phyloP scores from a whole-genome alignment of 176 grass and related monocot species.

The Avena sativa region DNA sequence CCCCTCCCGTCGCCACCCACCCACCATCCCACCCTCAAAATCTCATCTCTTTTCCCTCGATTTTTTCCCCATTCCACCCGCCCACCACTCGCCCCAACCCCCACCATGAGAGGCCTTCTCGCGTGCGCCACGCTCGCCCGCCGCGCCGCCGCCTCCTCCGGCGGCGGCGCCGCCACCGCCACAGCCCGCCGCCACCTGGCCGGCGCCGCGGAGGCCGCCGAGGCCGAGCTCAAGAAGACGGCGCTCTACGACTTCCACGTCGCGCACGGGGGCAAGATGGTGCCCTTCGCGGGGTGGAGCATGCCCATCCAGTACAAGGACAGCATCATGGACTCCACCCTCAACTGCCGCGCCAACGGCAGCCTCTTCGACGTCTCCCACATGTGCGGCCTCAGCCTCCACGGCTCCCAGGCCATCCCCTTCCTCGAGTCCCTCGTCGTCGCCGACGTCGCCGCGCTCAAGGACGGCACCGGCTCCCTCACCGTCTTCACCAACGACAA shows the following conservation, averaged over 20 bases:
- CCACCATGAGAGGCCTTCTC: constrained; percentile 74
- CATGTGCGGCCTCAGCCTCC: constrained; percentile 92
- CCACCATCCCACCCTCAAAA: constrained; percentile 31
- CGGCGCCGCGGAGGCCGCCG: constrained; percentile 60
- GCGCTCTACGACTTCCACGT: constrained; percentile 95
- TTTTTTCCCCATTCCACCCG: neutral
- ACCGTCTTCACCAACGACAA: constrained; percentile 90
- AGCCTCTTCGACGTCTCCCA: constrained; percentile 97
- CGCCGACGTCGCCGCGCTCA: constrained; percentile 74
- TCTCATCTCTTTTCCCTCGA: neutral
- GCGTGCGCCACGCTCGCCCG: constrained; percentile 64
- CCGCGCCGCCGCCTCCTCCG: constrained; percentile 40
- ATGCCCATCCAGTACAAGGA: constrained; percentile 99
- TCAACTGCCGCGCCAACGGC: constrained; percentile 86
- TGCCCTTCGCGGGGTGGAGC: constrained; percentile 96
- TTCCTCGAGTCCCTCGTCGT: constrained; percentile 95
- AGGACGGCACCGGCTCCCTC: constrained; percentile 73
- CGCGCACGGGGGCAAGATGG: constrained; percentile 89
- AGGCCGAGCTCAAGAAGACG: constrained; percentile 92
- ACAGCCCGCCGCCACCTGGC: constrained; percentile 57
- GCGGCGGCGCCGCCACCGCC: neutral
- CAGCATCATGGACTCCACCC: constrained; percentile 98
- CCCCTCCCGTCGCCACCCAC: constrained; percentile 38
- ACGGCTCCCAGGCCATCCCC: constrained; percentile 55
- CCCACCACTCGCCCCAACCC: constrained; percentile 11